Percentiles rank a stretch among this genome's conserved stretches.
phyloP scores from a whole-genome alignment of 306 rosid genomes.

The Astragalus glycyphyllos region DNA sequence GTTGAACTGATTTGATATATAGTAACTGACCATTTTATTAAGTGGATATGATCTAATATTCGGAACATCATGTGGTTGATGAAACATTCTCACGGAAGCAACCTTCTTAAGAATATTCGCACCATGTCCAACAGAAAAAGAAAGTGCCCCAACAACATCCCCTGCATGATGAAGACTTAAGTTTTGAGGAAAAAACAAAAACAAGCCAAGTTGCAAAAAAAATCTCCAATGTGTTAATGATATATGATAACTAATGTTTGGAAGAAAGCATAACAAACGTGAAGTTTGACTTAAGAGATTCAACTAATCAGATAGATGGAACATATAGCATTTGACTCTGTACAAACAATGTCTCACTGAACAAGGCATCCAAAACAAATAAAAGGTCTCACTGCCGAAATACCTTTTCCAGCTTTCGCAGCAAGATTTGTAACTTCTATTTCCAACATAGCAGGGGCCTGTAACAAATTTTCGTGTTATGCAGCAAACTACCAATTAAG shows the following conservation, averaged over 20 bases:
- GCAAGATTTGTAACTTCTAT: slow-evolving; percentile 95
- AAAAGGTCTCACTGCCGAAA: slow-evolving; percentile 27
- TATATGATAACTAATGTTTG: slow-evolving; percentile 8
- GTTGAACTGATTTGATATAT: slow-evolving; percentile 27
- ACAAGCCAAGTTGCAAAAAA: slow-evolving; percentile 24
- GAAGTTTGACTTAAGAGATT: slow-evolving; percentile 15
- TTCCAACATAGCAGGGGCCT: slow-evolving; percentile 93
- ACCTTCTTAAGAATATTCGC: slow-evolving; percentile 70
- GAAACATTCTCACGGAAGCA: slow-evolving; percentile 76
- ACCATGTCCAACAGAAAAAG: slow-evolving; percentile 83
- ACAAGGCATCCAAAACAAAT: neutral
- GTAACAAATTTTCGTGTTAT: slow-evolving; percentile 42
- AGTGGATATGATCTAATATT: slow-evolving; percentile 64
- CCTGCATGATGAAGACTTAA: slow-evolving; percentile 55
- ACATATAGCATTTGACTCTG: slow-evolving; percentile 8
- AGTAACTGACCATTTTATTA: slow-evolving; percentile 65
- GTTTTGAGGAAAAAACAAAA: slow-evolving; percentile 36
- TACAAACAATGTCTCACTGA: slow-evolving; percentile 17
- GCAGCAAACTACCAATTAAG: neutral
- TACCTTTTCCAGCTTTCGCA: slow-evolving; percentile 98
- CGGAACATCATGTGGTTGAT: slow-evolving; percentile 62
- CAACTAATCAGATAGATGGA: slow-evolving; percentile 22
- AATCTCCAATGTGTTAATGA: slow-evolving; percentile 8
- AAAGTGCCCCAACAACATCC: slow-evolving; percentile 90
- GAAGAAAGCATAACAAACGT: neutral